These are phyloP conservation scores for Trametes versicolor DNA, from an alignment of 1,284 basidiomycete species.

Conservation along the genomic window DNA sequence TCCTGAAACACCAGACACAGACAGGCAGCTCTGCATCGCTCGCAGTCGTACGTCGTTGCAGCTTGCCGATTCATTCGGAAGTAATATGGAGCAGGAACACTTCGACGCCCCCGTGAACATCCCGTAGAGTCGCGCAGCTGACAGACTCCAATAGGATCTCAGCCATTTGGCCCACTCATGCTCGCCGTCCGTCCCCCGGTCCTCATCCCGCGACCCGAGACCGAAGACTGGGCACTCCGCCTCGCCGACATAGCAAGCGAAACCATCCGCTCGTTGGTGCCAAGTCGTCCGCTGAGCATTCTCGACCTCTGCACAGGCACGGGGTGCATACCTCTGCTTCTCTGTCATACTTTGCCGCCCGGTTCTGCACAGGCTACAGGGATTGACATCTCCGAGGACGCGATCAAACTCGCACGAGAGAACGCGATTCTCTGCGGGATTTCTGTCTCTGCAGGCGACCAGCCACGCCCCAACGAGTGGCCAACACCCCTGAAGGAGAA, in stretches of 20 bases:
- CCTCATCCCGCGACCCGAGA: slow-evolving; percentile 93
- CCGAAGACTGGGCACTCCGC: slow-evolving; percentile 81
- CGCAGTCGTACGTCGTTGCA: neutral
- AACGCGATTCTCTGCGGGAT: slow-evolving; percentile 66
- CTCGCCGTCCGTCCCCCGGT: slow-evolving; percentile 79
- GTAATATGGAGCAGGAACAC: too few species aligned
- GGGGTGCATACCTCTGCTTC: slow-evolving; percentile 87
- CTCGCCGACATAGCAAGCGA: slow-evolving; percentile 52
- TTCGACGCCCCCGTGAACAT: neutral
- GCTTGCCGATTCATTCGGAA: neutral
- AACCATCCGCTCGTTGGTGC: slow-evolving; percentile 46
- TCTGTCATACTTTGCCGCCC: slow-evolving; percentile 69
- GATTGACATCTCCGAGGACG: slow-evolving; percentile 76
- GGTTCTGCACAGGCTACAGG: slow-evolving; percentile 65
- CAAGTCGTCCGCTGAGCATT: slow-evolving; percentile 56
- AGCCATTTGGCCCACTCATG: slow-evolving; percentile 87
- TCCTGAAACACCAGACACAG: too few species aligned
- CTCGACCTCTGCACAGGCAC: slow-evolving; percentile 93
- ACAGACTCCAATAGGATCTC: slow-evolving; percentile 65
- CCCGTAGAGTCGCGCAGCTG: neutral
- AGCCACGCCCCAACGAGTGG: neutral
- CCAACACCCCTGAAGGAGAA: slow-evolving; percentile 40
- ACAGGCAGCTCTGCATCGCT: too few species aligned
- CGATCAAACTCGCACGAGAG: slow-evolving; percentile 75
- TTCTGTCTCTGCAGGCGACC: slow-evolving; percentile 31